Evolutionary conservation across 2,329 filamentous ascomycete species (phyloP).

Genomic region (Macrophomina phaseolina): DNA sequence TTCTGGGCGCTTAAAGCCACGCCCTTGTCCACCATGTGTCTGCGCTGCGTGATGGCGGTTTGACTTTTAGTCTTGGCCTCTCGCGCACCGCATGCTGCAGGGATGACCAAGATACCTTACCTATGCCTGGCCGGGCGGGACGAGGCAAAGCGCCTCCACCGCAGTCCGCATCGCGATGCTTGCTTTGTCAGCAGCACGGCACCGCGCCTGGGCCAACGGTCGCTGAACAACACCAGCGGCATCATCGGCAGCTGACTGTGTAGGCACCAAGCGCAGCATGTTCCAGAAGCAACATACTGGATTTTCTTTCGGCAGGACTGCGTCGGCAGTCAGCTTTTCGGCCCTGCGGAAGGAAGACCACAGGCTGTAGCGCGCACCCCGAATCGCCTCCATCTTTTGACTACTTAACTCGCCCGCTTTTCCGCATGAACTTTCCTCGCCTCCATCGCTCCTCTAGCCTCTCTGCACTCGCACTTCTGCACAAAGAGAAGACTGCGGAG

Average conservation of each 20-base stretch:
- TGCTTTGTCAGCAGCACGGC: slow-evolving; percentile 8
- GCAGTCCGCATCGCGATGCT: background rate
- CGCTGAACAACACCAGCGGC: slow-evolving; percentile 4
- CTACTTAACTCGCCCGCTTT: background rate
- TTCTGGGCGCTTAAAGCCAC: background rate
- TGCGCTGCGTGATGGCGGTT: too few species aligned
- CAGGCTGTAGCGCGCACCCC: too few species aligned
- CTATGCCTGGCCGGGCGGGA: background rate
- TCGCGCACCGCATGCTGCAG: background rate
- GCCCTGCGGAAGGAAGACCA: too few species aligned
- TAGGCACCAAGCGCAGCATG: background rate
- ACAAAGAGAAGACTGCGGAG: background rate
- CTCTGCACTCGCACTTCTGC: background rate
- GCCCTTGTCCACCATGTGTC: too few species aligned
- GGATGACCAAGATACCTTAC: background rate
- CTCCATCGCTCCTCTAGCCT: background rate
- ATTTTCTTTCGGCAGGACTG: too few species aligned
- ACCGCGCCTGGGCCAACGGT: background rate
- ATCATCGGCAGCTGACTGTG: background rate
- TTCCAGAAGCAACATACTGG: background rate
- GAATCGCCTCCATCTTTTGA: too few species aligned
- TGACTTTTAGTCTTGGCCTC: too few species aligned
- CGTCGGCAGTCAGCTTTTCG: too few species aligned
- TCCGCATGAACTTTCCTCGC: too few species aligned
- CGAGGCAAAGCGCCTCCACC: background rate